Conservation (phyloP, 2,329 filamentous ascomycete genomes). For the Aschersonia sp. region DNA sequence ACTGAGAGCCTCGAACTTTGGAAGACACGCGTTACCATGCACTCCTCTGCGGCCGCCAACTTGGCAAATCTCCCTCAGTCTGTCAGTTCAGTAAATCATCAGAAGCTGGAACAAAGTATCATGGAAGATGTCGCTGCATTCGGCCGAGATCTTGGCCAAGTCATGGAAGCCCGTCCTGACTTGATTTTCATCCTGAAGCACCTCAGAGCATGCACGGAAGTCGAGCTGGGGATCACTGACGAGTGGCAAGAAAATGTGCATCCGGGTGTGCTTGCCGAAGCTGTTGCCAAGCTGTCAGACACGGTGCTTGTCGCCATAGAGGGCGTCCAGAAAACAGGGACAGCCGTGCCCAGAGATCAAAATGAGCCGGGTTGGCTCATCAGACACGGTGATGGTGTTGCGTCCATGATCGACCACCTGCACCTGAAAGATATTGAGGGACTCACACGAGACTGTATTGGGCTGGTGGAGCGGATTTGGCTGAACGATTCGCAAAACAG, state of each 20-base stretch:
- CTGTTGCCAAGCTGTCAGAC: slow-evolving; percentile 53
- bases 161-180: slow-evolving; percentile 30
- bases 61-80: slow-evolving; percentile 34
- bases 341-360: slow-evolving; percentile 20
- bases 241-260: slow-evolving; percentile 5
- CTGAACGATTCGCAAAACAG: slow-evolving; percentile 12
- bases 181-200: slow-evolving; percentile 52
- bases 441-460: slow-evolving; percentile 23
- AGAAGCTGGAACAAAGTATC: slow-evolving; percentile 18
- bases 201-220: slow-evolving; percentile 47
- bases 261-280: slow-evolving; percentile 34
- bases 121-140: slow-evolving; percentile 22
- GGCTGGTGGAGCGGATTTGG: slow-evolving; percentile 17
- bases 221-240: slow-evolving; percentile 10
- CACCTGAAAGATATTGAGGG: slow-evolving; percentile 40
- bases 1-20: slow-evolving; percentile 32
- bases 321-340: slow-evolving; percentile 43
- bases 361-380: slow-evolving; percentile 21
- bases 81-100: slow-evolving; percentile 27
- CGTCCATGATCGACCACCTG: slow-evolving; percentile 40
- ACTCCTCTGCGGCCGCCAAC: slow-evolving; percentile 24
- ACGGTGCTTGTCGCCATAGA: slow-evolving; percentile 69
- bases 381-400: slow-evolving; percentile 33
- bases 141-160: slow-evolving; percentile 23
- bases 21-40: slow-evolving; percentile 29